Evolutionary conservation across 441 rosid genomes (phyloP).

Genomic region (Iberis amara): DNA sequence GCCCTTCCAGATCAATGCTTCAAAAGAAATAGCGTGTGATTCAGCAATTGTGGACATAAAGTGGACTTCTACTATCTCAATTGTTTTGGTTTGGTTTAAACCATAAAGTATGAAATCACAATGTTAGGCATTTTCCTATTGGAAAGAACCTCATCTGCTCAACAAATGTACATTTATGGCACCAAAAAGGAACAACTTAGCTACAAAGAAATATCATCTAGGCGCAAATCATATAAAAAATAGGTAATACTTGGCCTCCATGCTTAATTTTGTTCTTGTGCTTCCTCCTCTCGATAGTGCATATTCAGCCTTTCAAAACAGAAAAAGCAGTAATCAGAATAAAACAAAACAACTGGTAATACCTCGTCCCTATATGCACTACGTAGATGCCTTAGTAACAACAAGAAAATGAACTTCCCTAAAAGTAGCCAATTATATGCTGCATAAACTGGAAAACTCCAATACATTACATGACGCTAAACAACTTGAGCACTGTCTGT

Average conservation of each 20-base stretch:
- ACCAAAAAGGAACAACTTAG: slow-evolving; percentile 4
- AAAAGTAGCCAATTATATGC: slow-evolving; percentile 5
- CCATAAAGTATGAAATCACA: neutral
- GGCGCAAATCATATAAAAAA: slow-evolving; percentile 8
- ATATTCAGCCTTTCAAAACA: slow-evolving; percentile 60
- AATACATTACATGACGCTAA: slow-evolving; percentile 3
- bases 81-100: neutral
- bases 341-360: slow-evolving; percentile 16
- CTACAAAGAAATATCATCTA: slow-evolving; percentile 1
- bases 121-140: slow-evolving; percentile 11
- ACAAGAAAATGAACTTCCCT: neutral
- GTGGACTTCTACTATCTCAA: slow-evolving; percentile 11
- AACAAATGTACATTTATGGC: neutral
- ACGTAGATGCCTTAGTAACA: neutral
- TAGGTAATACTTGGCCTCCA: slow-evolving; percentile 68
- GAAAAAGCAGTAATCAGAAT: slow-evolving; percentile 14
- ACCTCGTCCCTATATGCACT: slow-evolving; percentile 10
- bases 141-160: slow-evolving; percentile 5
- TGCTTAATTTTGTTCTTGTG: slow-evolving; percentile 66
- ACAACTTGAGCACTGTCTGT: slow-evolving; percentile 21
- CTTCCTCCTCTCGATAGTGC: slow-evolving; percentile 62
- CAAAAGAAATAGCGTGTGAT: slow-evolving; percentile 28
- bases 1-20: slow-evolving; percentile 84
- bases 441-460: slow-evolving; percentile 3
- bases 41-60: slow-evolving; percentile 13